Evolutionary conservation across 148 eudicot species (phyloP).

Genomic region (Camellia lanceoleosa): DNA sequence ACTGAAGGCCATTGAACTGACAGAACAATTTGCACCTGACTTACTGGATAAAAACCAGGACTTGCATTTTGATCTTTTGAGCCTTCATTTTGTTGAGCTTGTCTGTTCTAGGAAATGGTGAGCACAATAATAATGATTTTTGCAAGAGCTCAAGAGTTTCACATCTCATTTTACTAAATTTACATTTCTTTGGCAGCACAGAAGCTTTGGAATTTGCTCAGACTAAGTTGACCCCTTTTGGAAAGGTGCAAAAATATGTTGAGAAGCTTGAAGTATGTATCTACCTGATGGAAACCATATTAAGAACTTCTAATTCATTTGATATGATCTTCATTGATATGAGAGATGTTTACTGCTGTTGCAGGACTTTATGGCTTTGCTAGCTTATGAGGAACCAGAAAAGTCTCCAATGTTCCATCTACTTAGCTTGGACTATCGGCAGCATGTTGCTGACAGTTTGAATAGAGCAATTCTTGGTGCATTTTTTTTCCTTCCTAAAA

Average conservation of each 20-base stretch:
- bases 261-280: conserved; percentile 72
- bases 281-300: conserved; percentile 2
- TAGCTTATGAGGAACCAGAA: conserved; percentile 93
- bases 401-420: conserved; percentile 89
- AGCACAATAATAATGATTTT: conserved; percentile 18
- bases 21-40: conserved; percentile 72
- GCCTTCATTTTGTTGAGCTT: conserved; percentile 86
- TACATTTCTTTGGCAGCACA: conserved; percentile 50
- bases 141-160: background rate
- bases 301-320: background rate
- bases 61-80: conserved; percentile 77
- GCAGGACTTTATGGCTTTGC: conserved; percentile 82
- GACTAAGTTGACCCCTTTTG: conserved; percentile 66
- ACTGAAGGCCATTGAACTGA: conserved; percentile 75
- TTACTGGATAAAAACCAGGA: conserved; percentile 66
- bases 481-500: conserved; percentile 5
- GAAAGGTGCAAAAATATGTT: conserved; percentile 58
- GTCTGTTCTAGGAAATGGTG: conserved; percentile 69
- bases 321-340: background rate
- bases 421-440: conserved; percentile 59
- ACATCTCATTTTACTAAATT: conserved; percentile 21
- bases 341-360: conserved; percentile 9
- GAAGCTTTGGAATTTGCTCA: conserved; percentile 92
- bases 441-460: conserved; percentile 67
- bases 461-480: conserved; percentile 82